Evolutionary conservation across 352 stramenopile genomes (phyloP).

Genomic region (Paralagenidium karlingii): DNA sequence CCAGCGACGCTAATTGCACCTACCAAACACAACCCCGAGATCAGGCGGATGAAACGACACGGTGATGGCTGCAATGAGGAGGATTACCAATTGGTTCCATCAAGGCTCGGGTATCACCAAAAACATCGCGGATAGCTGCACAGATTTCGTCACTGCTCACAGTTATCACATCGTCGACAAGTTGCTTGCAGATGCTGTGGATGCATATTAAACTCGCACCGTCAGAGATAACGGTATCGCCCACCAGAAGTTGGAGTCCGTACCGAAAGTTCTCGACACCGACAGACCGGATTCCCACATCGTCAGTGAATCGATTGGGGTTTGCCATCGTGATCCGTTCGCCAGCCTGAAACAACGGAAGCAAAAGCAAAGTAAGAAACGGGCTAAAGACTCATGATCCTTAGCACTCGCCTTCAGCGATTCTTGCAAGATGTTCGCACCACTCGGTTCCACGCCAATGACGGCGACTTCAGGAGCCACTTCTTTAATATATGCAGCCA

Average conservation of each 20-base stretch:
- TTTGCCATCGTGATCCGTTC: constrained; percentile 80
- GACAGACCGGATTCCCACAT: constrained; percentile 89
- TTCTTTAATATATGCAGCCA: constrained; percentile 88
- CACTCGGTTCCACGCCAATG: constrained; percentile 93
- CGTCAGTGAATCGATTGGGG: constrained; percentile 96
- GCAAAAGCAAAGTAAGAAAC: no score
- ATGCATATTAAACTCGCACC: no score
- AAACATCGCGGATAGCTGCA: constrained; percentile 87
- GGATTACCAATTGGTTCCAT: constrained; percentile 88
- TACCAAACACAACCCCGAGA: constrained; percentile 7
- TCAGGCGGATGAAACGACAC: background rate
- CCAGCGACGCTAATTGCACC: constrained; percentile 94
- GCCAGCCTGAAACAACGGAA: no score
- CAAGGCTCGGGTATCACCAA: constrained; percentile 90
- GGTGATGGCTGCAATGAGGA: no score
- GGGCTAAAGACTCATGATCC: no score
- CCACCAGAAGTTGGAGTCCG: no score
- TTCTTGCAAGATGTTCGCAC: constrained; percentile 90
- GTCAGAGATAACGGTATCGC: no score
- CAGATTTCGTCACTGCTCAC: constrained; percentile 95
- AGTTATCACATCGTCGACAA: constrained; percentile 96
- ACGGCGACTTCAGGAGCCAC: constrained; percentile 85
- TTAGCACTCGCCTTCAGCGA: constrained; percentile 80
- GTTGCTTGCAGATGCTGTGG: constrained; percentile 85
- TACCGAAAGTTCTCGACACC: constrained; percentile 93